Conservation (phyloP, 208 protist genomes). For the Wallacemonas sp. region DNA sequence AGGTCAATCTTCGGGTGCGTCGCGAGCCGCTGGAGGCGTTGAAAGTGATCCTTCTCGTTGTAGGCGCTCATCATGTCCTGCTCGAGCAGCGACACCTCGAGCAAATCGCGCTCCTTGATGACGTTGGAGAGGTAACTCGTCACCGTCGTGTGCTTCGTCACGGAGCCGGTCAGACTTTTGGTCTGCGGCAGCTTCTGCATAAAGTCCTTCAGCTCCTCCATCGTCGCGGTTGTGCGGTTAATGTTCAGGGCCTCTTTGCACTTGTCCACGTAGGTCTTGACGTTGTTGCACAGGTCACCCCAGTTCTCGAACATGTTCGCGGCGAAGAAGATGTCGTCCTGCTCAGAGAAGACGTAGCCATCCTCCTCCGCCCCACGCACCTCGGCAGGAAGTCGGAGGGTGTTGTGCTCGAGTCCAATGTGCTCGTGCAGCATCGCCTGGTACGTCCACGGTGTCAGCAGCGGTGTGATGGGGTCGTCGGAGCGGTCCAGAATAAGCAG, state of each 20-base stretch:
- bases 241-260: slow-evolving; percentile 90
- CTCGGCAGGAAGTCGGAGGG: slow-evolving; percentile 59
- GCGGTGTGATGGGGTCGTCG: slow-evolving; percentile 96
- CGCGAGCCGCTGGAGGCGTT: slow-evolving; percentile 65
- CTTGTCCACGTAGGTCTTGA: slow-evolving; percentile 94
- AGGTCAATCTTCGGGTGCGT: slow-evolving; percentile 27
- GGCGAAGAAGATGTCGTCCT: slow-evolving; percentile 96
- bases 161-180: slow-evolving; percentile 74
- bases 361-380: slow-evolving; percentile 49
- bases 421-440: slow-evolving; percentile 99
- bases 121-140: slow-evolving; percentile 72
- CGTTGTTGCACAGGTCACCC: slow-evolving; percentile 96
- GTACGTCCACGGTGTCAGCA: slow-evolving; percentile 99
- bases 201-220: slow-evolving; percentile 88
- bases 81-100: slow-evolving; percentile 95
- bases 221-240: slow-evolving; percentile 77
- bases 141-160: slow-evolving; percentile 86
- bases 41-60: slow-evolving; percentile 68
- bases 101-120: slow-evolving; percentile 82
- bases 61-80: slow-evolving; percentile 91
- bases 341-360: slow-evolving; percentile 83
- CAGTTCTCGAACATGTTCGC: slow-evolving; percentile 97
- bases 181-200: slow-evolving; percentile 87
- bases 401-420: slow-evolving; percentile 94
- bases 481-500: slow-evolving; percentile 83